These are phyloP conservation scores for Kitagawia praeruptora DNA, from an alignment of 129 eudicot species.

Conservation along the genomic window DNA sequence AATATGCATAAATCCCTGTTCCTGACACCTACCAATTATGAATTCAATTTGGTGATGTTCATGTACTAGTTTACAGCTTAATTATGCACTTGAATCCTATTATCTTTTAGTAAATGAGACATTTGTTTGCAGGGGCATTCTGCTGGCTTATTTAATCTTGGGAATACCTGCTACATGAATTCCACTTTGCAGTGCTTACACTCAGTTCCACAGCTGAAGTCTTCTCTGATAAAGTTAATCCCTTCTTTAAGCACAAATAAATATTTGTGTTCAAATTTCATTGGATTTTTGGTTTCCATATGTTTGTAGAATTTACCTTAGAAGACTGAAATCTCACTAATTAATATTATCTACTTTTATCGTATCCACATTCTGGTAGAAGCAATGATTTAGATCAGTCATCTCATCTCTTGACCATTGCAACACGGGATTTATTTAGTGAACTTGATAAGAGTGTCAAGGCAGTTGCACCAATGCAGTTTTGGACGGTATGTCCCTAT, in stretches of 20 bases:
- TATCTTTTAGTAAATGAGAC: conserved; percentile 7
- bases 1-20: too few relatives aligned
- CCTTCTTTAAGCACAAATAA: background rate
- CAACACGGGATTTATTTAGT: conserved; percentile 77
- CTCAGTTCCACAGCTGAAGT: conserved; percentile 93
- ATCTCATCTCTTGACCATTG: conserved; percentile 88
- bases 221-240: conserved; percentile 59
- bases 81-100: conserved; percentile 1
- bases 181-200: conserved; percentile 93
- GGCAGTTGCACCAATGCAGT: conserved; percentile 95
- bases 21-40: too few relatives aligned
- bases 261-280: background rate
- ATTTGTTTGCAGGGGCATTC: conserved; percentile 71
- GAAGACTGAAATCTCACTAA: background rate
- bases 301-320: background rate
- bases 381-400: conserved; percentile 1
- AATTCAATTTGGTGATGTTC: background rate
- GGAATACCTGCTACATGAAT: conserved; percentile 97
- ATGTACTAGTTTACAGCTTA: background rate
- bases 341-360: background rate
- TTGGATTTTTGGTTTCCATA: background rate
- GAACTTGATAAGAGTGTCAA: conserved; percentile 93
- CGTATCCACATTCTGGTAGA: conserved; percentile 62
- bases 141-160: conserved; percentile 85
- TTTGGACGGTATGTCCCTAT: conserved; percentile 60